Evolutionary conservation across 1,284 basidiomycete species (phyloP).

Genomic region (Sanghuangporus sanghuang): DNA sequence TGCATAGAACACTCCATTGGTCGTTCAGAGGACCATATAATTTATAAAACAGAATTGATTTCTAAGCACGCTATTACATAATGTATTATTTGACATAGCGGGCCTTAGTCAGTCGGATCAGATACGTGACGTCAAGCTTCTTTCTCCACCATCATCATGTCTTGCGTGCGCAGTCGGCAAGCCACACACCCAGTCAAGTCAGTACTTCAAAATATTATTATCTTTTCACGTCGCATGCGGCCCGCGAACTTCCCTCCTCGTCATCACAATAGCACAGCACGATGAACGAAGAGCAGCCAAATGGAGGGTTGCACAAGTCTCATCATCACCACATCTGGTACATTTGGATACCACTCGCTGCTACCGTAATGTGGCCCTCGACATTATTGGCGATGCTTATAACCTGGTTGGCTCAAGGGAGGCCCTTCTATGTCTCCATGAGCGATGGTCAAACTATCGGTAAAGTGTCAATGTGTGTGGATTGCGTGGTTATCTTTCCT

Average conservation of each 20-base stretch:
- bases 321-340: constrained; percentile 27
- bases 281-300: not conserved
- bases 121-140: no score
- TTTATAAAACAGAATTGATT: no score
- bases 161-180: not conserved
- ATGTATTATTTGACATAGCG: no score
- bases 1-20: no score
- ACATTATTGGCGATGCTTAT: constrained; percentile 63
- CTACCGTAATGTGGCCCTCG: constrained; percentile 58
- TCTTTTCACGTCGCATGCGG: not conserved
- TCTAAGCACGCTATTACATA: no score
- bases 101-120: no score
- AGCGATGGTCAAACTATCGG: constrained; percentile 40
- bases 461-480: not conserved
- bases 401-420: constrained; percentile 51
- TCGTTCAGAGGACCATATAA: no score
- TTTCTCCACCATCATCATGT: no score
- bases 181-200: no score
- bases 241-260: not conserved
- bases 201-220: not conserved
- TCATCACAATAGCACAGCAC: not conserved
- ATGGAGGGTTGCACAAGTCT: not conserved
- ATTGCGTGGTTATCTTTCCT: not conserved
- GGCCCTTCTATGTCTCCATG: constrained; percentile 43
- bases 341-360: constrained; percentile 56